Percentiles rank a stretch among this genome's conserved stretches.
phyloP scores from a whole-genome alignment of 352 stramenopile genomes.

The Phytopythium kandeliae region DNA sequence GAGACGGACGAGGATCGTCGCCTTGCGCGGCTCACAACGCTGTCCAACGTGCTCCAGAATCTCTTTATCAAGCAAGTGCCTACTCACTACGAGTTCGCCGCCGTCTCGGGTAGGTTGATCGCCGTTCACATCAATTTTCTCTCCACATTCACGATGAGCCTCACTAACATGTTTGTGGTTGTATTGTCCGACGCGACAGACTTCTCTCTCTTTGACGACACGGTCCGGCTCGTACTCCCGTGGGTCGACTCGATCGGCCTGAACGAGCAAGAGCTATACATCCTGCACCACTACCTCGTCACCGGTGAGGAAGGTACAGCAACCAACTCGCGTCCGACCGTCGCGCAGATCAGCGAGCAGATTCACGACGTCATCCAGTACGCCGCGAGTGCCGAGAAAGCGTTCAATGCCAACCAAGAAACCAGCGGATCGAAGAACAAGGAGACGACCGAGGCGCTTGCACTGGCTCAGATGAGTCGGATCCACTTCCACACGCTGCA shows the following conservation, averaged over 20 bases:
- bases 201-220: conserved; percentile 81
- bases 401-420: conserved; percentile 26
- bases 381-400: conserved; percentile 32
- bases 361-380: conserved; percentile 68
- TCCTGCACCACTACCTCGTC: conserved; percentile 76
- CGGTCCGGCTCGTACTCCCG: conserved; percentile 66
- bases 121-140: neutral
- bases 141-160: too few species aligned
- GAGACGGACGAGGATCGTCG: conserved; percentile 55
- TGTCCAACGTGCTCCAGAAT: conserved; percentile 70
- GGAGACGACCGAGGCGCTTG: conserved; percentile 17
- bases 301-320: conserved; percentile 65
- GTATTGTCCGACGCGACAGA: conserved; percentile 27
- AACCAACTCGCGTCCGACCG: conserved; percentile 66
- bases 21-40: conserved; percentile 43
- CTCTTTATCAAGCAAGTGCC: conserved; percentile 51
- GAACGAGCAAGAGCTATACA: conserved; percentile 83
- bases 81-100: conserved; percentile 80
- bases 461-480: conserved; percentile 58
- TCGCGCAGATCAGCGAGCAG: conserved; percentile 69
- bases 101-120: conserved; percentile 44
- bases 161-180: neutral
- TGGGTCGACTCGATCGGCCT: conserved; percentile 77
- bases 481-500: conserved; percentile 86
- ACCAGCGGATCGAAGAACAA: conserved; percentile 12